Evolutionary conservation across 805 yeast genomes (phyloP).

Genomic region (Starmerella ratchasimensis): DNA sequence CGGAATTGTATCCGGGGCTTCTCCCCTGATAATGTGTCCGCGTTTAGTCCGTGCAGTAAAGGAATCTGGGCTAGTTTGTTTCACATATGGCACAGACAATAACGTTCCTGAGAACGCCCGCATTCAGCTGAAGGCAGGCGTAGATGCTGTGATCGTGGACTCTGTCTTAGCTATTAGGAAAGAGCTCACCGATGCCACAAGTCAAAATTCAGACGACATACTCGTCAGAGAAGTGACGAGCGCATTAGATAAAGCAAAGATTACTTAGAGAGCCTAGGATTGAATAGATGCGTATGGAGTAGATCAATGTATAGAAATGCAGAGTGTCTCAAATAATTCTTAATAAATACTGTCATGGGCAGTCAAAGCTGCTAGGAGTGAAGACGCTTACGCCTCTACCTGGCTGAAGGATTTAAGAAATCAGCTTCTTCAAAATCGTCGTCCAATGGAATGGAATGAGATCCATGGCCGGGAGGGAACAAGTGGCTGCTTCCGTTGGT

Average conservation of each 20-base stretch:
- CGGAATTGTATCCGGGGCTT: slow-evolving; percentile 83
- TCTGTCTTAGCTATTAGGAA: slow-evolving; percentile 85
- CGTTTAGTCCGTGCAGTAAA: slow-evolving; percentile 83
- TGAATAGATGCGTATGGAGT: background rate
- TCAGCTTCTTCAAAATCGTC: slow-evolving; percentile 25
- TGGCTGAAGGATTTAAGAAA: slow-evolving; percentile 20
- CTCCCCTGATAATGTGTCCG: slow-evolving; percentile 78
- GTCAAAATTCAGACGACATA: slow-evolving; percentile 7
- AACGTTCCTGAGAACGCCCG: slow-evolving; percentile 74
- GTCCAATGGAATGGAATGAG: slow-evolving; percentile 11
- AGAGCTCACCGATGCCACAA: slow-evolving; percentile 37
- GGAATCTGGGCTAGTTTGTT: slow-evolving; percentile 80
- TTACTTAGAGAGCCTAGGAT: background rate
- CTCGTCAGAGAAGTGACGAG: slow-evolving; percentile 11
- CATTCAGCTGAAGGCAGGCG: slow-evolving; percentile 83
- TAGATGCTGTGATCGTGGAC: slow-evolving; percentile 97
- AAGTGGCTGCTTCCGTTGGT: background rate
- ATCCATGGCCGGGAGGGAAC: slow-evolving; percentile 5
- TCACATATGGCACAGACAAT: slow-evolving; percentile 76
- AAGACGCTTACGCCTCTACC: background rate
- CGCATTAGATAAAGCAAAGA: slow-evolving; percentile 10
- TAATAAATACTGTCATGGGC: background rate
- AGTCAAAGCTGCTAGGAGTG: too few species aligned
- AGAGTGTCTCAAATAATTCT: too few species aligned
- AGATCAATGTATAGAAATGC: background rate